Conservation (phyloP, 805 yeast species). For the Teunomyces kruisii region DNA sequence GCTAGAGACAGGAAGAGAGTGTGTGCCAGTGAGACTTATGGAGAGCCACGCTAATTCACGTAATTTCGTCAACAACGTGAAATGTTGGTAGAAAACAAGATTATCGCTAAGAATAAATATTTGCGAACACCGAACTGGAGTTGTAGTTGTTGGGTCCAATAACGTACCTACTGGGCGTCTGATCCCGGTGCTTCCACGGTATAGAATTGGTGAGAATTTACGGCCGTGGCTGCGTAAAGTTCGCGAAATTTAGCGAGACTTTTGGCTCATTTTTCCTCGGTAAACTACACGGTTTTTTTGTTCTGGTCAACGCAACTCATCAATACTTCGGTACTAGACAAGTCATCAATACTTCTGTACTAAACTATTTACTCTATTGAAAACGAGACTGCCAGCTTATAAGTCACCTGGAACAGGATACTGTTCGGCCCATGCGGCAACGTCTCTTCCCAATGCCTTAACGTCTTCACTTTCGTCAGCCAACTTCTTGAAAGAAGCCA, state of each 20-base stretch:
- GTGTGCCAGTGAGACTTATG: too few species aligned
- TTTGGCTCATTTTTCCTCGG: neutral
- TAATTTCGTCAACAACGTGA: too few species aligned
- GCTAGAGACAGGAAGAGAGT: too few species aligned
- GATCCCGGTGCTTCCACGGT: too few species aligned
- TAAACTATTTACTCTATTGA: neutral
- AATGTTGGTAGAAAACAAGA: too few species aligned
- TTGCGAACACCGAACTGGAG: too few species aligned
- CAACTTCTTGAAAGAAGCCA: conserved; percentile 68
- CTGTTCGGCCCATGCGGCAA: conserved; percentile 66
- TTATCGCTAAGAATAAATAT: too few species aligned
- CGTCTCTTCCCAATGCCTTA: conserved; percentile 60
- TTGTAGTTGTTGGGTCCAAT: too few species aligned
- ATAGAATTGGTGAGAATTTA: too few species aligned
- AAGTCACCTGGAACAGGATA: conserved; percentile 89
- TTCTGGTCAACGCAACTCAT: neutral
- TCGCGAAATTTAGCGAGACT: neutral
- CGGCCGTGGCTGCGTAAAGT: too few species aligned
- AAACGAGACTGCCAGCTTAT: conserved; percentile 7
- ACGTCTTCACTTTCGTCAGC: conserved; percentile 67
- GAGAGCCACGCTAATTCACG: too few species aligned
- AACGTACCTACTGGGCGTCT: too few species aligned
- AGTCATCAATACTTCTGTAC: neutral
- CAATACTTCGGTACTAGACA: neutral
- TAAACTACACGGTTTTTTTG: neutral